Conservation (phyloP, 331 rosid species). For the Quercus tomentella region DNA sequence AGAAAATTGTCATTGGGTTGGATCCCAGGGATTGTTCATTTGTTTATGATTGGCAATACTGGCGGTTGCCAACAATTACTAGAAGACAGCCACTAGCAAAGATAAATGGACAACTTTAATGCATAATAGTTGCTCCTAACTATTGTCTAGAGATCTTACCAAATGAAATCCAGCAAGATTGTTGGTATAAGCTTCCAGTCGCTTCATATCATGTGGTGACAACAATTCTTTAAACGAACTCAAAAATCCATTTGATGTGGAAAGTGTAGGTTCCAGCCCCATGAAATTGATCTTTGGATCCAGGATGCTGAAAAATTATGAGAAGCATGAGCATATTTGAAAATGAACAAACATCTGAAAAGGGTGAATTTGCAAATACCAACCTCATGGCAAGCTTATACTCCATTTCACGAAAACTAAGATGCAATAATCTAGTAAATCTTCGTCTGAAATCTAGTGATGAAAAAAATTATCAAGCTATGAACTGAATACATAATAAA, state of each 20-base stretch:
- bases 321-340: constrained; percentile 17
- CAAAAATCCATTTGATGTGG: constrained; percentile 33
- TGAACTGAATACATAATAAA: constrained; percentile 2
- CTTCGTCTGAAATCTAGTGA: constrained; percentile 72
- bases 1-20: not conserved
- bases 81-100: not conserved
- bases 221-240: constrained; percentile 52
- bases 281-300: constrained; percentile 85
- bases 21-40: not conserved
- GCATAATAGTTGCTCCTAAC: not conserved
- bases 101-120: not conserved
- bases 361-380: constrained; percentile 18
- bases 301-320: constrained; percentile 58
- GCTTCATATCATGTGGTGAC: constrained; percentile 88
- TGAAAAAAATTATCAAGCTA: constrained; percentile 20
- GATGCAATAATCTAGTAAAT: constrained; percentile 61
- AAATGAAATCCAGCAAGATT: constrained; percentile 75
- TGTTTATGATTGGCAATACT: not conserved
- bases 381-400: constrained; percentile 92
- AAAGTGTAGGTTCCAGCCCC: constrained; percentile 37
- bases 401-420: constrained; percentile 61
- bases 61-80: not conserved
- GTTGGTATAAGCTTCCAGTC: constrained; percentile 81
- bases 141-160: constrained; percentile 51
- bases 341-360: constrained; percentile 17